Base-by-base conservation (phyloP, 495 filamentous ascomycete genomes). In the Lindgomyces ingoldianus region DNA sequence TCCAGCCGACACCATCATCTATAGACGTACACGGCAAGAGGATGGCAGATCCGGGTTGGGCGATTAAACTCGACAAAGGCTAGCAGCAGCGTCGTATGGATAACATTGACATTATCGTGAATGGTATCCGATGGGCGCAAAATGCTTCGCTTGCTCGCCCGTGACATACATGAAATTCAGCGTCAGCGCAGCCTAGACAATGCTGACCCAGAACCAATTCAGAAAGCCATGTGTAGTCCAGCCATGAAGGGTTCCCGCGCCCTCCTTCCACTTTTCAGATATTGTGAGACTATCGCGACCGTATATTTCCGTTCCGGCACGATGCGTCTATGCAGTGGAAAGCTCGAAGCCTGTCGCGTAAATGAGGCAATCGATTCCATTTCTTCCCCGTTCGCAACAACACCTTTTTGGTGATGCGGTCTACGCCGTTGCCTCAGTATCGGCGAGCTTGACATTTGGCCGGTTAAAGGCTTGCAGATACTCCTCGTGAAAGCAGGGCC, bases 401-500 rank as follows among this genome's bases (percentile, higher is more conserved):
- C 52, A 8, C 67, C 62, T 62, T 65, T 16, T 57, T 41, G 14
- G 67, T 65, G 36, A 69, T 42, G n/a, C 45, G 27, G 16, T 60
- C 51, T 1, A 69, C 54, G 33, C 67, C 67, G 50, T 30, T 1
- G 62, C 67, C n/a, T 58, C 19, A 1, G 67, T 69, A 39, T 69
- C 62, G 41, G 65, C 50, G n/a, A 69, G 67, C 4, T 42, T 48
- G 14, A 69, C 67, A 25, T 56, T 69, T 4, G 36, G 39, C 1
- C 56, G 48, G 57, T 69, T 69, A 48, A 69, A 69, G 14, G 62
- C 44, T 4, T 56, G 27, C 1, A 69, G 57, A 45, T 65, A 69
- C 22, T 60, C 67, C 36, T 69, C 62, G 60, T 64, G 63, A 50
- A 69, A 69, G 25, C 61, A 65, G 6, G 67, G 67, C 0, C 67